phyloP scores from a whole-genome alignment of 2,329 filamentous ascomycete species.

The Eutypa lata region DNA sequence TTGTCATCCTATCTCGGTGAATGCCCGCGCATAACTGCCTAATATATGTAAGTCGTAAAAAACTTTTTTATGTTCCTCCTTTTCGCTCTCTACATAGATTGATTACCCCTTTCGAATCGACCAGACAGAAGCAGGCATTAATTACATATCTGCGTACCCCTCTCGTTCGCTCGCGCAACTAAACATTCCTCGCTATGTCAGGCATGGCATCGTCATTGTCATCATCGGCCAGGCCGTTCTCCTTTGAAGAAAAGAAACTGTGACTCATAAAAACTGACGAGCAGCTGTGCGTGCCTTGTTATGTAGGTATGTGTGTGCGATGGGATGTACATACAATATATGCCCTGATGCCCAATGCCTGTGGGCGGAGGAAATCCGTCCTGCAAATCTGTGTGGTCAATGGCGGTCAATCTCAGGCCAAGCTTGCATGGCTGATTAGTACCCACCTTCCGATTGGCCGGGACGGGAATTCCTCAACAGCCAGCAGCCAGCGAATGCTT shows the following conservation, averaged over 20 bases:
- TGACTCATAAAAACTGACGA: slow-evolving; percentile 1
- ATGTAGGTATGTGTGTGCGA: no score
- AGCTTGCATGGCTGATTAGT: background rate
- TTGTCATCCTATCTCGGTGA: background rate
- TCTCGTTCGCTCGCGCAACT: no score
- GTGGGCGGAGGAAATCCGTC: background rate
- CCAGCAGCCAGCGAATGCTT: background rate
- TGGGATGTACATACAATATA: background rate
- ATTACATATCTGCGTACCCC: no score
- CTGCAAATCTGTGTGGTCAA: slow-evolving; percentile 1
- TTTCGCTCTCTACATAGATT: no score
- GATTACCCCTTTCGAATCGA: no score
- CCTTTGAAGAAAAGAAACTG: background rate
- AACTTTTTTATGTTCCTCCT: no score
- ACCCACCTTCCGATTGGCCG: background rate
- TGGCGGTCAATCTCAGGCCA: background rate
- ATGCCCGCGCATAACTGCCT: background rate
- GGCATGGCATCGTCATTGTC: no score
- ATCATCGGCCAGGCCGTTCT: background rate
- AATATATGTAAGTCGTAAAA: no score
- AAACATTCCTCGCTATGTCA: no score
- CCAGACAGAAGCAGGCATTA: no score
- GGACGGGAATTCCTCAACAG: background rate
- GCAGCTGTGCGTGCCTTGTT: background rate
- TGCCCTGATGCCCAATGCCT: background rate